Evolutionary conservation across 371 early-diverging fungal genomes (phyloP), one percentile per base, ranked within the genome.

Genomic region (Mortierella sp.): DNA sequence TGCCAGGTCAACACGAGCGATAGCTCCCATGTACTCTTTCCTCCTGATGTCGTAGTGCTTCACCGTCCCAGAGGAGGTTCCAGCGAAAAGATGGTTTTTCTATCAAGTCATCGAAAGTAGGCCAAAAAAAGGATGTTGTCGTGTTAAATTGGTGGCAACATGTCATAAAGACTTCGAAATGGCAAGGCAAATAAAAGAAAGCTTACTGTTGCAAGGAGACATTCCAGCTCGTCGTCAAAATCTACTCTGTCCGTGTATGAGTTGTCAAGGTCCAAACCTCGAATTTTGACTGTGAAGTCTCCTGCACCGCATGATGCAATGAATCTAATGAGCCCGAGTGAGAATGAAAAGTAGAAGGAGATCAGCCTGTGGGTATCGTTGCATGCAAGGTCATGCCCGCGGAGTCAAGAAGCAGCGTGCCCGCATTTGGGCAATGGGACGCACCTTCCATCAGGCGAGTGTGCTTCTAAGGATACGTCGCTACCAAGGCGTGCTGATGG

Each of bases 1-100:
- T 9, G 52, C 50, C 24, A 86, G 54, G 1, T 86, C 83, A 45
- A 54, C 75, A n/a, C 83, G 80, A 47, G 74, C 50, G 21, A 86
- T 70, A 44, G 80, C 31, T 4, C 82, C 82, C 65, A 75, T 16
- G 42, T 50, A 71, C 4, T 80, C 76, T 24, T 58, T 44, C 5
- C 50, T 34, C 14, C 31, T 54, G 1, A 80, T 10, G 48, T 74
- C 60, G 68, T 82, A 86, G 11, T 82, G 75, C 48, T 80, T 77
- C 31, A 86, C 76, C 28, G 72, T 57, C 10, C 82, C 55, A 44
- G 80, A 80, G 48, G 31, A 45, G 13, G 82, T 74, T 76, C 83
- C 87, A n/a, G 80, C 77, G 44, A 52, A 86, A 31, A 86, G 58
- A 7, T 45, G 7, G 2, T 72, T 34, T 38, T 73, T 63, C 80